Percentiles rank a stretch among this genome's conserved stretches.
phyloP scores from a whole-genome alignment of 202 grass and related monocot species.

The Zizania palustris region DNA sequence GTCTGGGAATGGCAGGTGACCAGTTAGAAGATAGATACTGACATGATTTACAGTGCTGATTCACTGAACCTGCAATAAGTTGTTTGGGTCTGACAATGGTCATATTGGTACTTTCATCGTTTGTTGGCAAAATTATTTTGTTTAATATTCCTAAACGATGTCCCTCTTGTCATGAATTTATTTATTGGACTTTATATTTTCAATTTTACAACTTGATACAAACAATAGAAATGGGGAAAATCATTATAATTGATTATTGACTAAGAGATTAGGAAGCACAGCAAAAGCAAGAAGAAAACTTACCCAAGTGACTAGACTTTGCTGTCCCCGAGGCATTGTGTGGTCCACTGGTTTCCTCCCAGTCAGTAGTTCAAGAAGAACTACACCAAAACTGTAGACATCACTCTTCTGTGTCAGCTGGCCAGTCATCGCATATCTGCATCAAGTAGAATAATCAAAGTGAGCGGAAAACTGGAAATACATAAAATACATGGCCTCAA shows the following conservation, averaged over 20 bases:
- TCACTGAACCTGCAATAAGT: slow-evolving; percentile 9
- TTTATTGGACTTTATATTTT: slow-evolving; percentile 4
- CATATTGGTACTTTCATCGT: neutral
- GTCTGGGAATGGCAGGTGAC: neutral
- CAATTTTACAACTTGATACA: slow-evolving; percentile 15
- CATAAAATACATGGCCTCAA: slow-evolving; percentile 4
- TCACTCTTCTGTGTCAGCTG: slow-evolving; percentile 89
- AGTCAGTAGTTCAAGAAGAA: slow-evolving; percentile 90
- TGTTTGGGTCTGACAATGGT: neutral
- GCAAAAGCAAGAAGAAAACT: slow-evolving; percentile 34
- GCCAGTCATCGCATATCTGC: slow-evolving; percentile 91
- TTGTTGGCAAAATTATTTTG: neutral
- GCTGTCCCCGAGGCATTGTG: slow-evolving; percentile 84
- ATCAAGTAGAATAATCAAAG: slow-evolving; percentile 17
- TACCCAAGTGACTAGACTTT: slow-evolving; percentile 97
- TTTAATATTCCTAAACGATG: neutral
- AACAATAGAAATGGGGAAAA: neutral
- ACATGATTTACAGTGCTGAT: neutral
- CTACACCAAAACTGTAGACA: slow-evolving; percentile 92
- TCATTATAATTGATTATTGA: neutral
- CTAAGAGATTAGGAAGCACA: neutral
- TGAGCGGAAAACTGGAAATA: neutral
- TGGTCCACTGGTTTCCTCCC: slow-evolving; percentile 89
- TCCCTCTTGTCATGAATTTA: neutral
- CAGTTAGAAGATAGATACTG: neutral